Percentiles rank a stretch among this genome's conserved stretches.
Evolutionary conservation across 73 alveolate genomes (phyloP).

Genomic region (Tetrahymena elliotti): DNA sequence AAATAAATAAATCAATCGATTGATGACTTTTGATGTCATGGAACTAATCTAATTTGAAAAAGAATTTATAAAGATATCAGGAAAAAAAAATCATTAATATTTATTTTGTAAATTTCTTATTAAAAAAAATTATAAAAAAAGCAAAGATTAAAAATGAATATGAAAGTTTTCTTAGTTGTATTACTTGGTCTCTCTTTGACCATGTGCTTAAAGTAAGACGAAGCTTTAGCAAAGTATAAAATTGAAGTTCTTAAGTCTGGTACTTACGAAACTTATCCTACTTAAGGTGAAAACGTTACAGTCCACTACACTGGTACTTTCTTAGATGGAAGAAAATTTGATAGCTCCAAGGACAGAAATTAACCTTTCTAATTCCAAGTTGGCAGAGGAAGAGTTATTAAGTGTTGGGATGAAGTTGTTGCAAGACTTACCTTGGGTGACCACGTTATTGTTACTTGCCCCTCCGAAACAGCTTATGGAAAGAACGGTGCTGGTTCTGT

Average conservation of each 20-base stretch:
- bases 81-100: neutral
- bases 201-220: neutral
- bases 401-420: slow-evolving; percentile 73
- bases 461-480: slow-evolving; percentile 69
- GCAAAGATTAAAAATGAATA: neutral
- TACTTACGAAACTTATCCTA: slow-evolving; percentile 33
- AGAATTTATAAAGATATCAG: neutral
- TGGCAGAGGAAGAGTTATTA: slow-evolving; percentile 68
- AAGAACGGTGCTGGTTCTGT: slow-evolving; percentile 51
- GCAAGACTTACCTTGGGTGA: slow-evolving; percentile 60
- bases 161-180: neutral
- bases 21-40: neutral
- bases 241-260: neutral
- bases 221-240: neutral
- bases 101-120: neutral
- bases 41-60: neutral
- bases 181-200: neutral
- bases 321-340: slow-evolving; percentile 71
- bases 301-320: slow-evolving; percentile 79
- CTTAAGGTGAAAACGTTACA: slow-evolving; percentile 48
- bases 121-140: neutral
- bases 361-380: slow-evolving; percentile 55
- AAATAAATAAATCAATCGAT: too few relatives aligned
- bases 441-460: slow-evolving; percentile 55
- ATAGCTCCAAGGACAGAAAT: slow-evolving; percentile 71